These are phyloP conservation scores for Phragmites australis DNA, from an alignment of 176 grass and related monocot genomes.

Conservation along the genomic window DNA sequence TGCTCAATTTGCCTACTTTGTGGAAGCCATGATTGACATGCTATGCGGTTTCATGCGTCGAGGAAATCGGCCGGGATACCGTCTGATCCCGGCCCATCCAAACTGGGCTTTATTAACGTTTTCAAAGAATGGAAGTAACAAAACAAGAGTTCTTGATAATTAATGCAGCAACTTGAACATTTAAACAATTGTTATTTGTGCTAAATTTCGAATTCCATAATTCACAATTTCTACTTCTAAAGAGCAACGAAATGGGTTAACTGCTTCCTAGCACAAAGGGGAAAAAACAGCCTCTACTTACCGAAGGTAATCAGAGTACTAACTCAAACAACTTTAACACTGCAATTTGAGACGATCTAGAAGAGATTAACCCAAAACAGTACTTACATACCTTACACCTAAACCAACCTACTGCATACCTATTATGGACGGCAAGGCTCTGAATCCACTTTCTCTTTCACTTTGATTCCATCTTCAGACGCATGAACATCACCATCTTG, in stretches of 20 bases:
- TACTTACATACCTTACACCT: background rate
- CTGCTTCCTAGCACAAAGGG: background rate
- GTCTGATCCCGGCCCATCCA: background rate
- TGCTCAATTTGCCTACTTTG: background rate
- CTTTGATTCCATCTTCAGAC: background rate
- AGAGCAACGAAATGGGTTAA: too few species aligned
- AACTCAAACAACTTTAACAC: background rate
- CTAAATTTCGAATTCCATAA: too few species aligned
- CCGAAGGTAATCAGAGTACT: too few species aligned
- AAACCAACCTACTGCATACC: background rate
- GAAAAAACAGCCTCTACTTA: background rate
- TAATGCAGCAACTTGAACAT: background rate
- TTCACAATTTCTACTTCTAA: too few species aligned
- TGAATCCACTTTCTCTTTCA: constrained; percentile 23
- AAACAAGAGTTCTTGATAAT: background rate
- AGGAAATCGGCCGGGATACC: background rate
- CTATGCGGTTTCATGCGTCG: background rate
- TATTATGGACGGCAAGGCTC: constrained; percentile 31
- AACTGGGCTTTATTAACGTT: background rate
- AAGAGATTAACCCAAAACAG: background rate
- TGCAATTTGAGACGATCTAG: background rate
- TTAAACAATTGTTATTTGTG: too few species aligned
- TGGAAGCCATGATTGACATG: background rate
- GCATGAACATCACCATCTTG: background rate
- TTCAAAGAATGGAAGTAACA: background rate